Conservation (phyloP, 345 rosid genomes). For the Murraya paniculata region DNA sequence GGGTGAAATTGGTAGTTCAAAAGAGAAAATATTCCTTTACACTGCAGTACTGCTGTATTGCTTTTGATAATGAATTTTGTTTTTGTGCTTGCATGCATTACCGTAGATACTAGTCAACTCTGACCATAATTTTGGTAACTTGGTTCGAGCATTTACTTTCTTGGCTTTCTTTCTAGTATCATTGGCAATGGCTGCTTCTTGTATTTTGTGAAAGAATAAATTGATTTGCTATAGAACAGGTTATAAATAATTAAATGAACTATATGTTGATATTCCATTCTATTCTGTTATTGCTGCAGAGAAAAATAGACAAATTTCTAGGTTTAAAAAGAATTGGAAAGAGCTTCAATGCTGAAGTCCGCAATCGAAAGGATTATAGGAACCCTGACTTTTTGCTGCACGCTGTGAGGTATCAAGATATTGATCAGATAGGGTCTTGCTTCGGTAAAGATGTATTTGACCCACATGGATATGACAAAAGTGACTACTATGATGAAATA, state of each 20-base stretch:
- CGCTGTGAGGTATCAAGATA: conserved; percentile 90
- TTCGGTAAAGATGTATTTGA: conserved; percentile 89
- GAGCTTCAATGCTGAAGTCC: conserved; percentile 93
- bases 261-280: conserved; percentile 1
- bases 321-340: conserved; percentile 75
- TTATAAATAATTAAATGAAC: neutral
- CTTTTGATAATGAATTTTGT: neutral
- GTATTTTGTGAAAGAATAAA: neutral
- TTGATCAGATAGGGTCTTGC: conserved; percentile 93
- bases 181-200: neutral
- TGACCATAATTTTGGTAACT: neutral
- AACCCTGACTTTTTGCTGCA: conserved; percentile 92
- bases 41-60: neutral
- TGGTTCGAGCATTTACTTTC: neutral
- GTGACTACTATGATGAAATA: conserved; percentile 77
- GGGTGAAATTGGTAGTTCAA: neutral
- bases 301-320: conserved; percentile 76
- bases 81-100: neutral
- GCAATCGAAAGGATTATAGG: conserved; percentile 91
- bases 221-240: neutral
- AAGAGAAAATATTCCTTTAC: neutral
- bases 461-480: conserved; percentile 84
- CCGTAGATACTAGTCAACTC: neutral
- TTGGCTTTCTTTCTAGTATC: conserved; percentile 5
- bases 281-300: conserved; percentile 39